phyloP scores from a whole-genome alignment of 1,284 basidiomycete species.

The Nidula niveotomentosa region DNA sequence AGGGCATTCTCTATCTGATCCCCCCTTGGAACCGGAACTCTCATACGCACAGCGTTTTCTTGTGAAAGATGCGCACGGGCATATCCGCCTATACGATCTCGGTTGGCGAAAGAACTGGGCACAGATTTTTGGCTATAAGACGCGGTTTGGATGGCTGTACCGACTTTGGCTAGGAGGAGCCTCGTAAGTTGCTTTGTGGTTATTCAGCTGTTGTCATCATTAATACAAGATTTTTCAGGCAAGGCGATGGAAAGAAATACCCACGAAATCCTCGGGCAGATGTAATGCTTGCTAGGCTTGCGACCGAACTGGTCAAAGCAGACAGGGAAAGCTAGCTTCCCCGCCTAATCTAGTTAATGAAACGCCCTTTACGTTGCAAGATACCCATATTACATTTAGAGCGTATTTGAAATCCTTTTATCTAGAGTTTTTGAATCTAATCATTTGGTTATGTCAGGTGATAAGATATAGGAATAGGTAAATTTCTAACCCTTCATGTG shows the following conservation, averaged over 20 bases:
- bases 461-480: no score
- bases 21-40: constrained; percentile 77
- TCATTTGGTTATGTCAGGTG: no score
- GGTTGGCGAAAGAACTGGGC: constrained; percentile 74
- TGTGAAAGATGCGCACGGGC: constrained; percentile 65
- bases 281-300: constrained; percentile 60
- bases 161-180: constrained; percentile 60
- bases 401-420: no score
- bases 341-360: background rate
- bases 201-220: constrained; percentile 3
- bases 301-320: constrained; percentile 49
- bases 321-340: background rate
- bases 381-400: no score
- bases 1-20: constrained; percentile 54
- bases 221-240: constrained; percentile 31
- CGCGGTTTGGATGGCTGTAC: constrained; percentile 46
- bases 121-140: constrained; percentile 62
- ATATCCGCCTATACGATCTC: constrained; percentile 73
- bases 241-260: constrained; percentile 66
- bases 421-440: no score
- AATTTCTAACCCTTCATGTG: no score
- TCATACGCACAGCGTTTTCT: constrained; percentile 67
- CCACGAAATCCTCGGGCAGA: constrained; percentile 66
- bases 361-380: background rate
- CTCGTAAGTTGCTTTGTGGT: constrained; percentile 42